phyloP scores from a whole-genome alignment of 1,139 yeast species.

The Lizanozyma gosingica region DNA sequence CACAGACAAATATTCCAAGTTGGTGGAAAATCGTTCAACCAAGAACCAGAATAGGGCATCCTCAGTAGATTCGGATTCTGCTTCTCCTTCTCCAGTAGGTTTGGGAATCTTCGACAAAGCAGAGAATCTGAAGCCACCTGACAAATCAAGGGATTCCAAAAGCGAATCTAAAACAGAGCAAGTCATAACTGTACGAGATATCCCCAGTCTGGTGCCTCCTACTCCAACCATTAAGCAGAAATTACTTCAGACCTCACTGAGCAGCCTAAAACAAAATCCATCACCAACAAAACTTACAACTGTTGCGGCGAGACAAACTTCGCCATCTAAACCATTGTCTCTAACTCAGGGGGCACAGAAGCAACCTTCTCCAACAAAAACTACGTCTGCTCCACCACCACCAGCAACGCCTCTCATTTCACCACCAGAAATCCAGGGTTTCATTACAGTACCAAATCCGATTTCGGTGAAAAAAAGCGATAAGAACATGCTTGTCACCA shows the following conservation, averaged over 20 bases:
- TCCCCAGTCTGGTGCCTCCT: too few species aligned
- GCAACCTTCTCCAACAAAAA: not conserved
- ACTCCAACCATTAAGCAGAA: too few species aligned
- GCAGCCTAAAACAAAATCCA: too few species aligned
- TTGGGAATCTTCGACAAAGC: constrained; percentile 13
- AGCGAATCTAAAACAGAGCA: too few species aligned
- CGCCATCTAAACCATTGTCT: not conserved
- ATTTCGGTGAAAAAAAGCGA: not conserved
- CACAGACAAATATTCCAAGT: constrained; percentile 6
- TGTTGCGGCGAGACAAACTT: not conserved
- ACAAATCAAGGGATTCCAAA: not conserved
- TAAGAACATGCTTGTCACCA: constrained; percentile 1
- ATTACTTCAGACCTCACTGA: too few species aligned
- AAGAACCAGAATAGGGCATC: constrained; percentile 5
- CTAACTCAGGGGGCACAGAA: not conserved
- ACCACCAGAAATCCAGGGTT: not conserved
- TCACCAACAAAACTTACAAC: not conserved
- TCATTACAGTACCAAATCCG: not conserved
- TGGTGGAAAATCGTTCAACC: constrained; percentile 7
- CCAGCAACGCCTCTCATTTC: not conserved
- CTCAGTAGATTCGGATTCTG: not conserved
- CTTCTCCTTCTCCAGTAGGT: constrained; percentile 8
- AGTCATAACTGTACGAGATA: too few species aligned
- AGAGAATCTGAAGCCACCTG: not conserved
- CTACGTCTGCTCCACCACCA: not conserved